Base-by-base conservation (phyloP, 305 asterid genomes). In the Fraxinus ornus region DNA sequence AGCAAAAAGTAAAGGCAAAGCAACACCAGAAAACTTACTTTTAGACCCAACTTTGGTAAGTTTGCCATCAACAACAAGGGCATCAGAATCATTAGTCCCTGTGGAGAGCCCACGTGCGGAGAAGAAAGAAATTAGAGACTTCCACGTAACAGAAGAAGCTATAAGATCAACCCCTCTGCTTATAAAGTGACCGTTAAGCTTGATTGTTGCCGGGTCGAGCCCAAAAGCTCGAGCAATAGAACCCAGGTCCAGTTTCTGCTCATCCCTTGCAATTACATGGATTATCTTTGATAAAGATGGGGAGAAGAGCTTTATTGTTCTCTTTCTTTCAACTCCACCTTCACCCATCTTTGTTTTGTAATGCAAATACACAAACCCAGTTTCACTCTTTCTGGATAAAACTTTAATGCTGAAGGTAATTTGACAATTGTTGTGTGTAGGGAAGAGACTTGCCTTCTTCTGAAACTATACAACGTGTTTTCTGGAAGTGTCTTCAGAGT, bases 141-240 rank as follows among this genome's bases (percentile, higher is more conserved):
- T 89, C 98, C 98, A 95, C 49, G 98, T 93, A 49, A 95, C 91
- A 21, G 98, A 92, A 6, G 93, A 91, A 13, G 98, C 95, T 6
- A 93, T 30, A 60, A 91, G 83, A 85, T 92, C 95, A 28, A 82
- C 82, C 5, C 97, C 98, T 91, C 98, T 89, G 77, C 94, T 90
- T 24, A 95, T 88, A 75, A 90, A 95, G 95, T 95, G 94, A 52
- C 95, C 94, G 73, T 95, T 95, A 86, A 95, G 92, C 94, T 91
- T 95, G 33, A 93, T 10, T 0, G 94, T 83, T 12, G 82, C 81
- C 78, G 98, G 95, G 84, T 95, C 90, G 71, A 95, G 90, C 28
- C 97, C 95, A 84, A 93, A 95, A n/a, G 85, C 87, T 83, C 94
- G 81, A 52, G 97, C 82, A 32, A 93, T 92, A 36, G 84, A 90